Conservation (phyloP, 139 green algal genomes). For the Micractinium sp. region DNA sequence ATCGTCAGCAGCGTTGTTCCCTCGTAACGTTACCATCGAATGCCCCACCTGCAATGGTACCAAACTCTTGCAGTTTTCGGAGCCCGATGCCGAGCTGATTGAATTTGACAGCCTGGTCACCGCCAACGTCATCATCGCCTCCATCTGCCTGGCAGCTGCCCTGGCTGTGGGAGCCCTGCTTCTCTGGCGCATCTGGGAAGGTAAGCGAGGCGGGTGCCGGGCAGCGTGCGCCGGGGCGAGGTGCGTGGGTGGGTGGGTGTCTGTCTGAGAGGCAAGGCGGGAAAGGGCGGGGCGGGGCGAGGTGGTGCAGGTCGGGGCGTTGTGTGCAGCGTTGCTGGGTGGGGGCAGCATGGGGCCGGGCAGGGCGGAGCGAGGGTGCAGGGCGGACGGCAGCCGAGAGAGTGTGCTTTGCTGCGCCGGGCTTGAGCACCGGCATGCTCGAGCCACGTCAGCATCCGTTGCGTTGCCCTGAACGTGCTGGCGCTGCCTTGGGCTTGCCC, state of each 20-base stretch:
- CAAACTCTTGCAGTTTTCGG: neutral
- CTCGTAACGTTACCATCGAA: neutral
- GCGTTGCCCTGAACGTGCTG: neutral
- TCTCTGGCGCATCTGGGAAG: neutral
- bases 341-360: too few species aligned
- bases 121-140: neutral
- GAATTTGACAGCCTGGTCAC: neutral
- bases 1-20: neutral
- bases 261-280: too few species aligned
- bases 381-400: too few species aligned
- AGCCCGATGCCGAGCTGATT: neutral
- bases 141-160: neutral
- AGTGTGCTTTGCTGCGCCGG: too few species aligned
- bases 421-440: too few species aligned
- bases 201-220: neutral
- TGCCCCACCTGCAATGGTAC: too few species aligned
- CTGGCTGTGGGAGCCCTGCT: constrained; percentile 3
- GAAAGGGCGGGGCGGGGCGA: too few species aligned
- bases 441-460: too few species aligned
- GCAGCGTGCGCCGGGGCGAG: neutral
- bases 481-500: neutral
- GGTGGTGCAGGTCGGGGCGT: too few species aligned
- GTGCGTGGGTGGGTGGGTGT: neutral
- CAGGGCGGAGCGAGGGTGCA: too few species aligned
- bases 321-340: too few species aligned